phyloP scores from a whole-genome alignment of 176 grass and related monocot genomes.

The Phyllostachys edulis region DNA sequence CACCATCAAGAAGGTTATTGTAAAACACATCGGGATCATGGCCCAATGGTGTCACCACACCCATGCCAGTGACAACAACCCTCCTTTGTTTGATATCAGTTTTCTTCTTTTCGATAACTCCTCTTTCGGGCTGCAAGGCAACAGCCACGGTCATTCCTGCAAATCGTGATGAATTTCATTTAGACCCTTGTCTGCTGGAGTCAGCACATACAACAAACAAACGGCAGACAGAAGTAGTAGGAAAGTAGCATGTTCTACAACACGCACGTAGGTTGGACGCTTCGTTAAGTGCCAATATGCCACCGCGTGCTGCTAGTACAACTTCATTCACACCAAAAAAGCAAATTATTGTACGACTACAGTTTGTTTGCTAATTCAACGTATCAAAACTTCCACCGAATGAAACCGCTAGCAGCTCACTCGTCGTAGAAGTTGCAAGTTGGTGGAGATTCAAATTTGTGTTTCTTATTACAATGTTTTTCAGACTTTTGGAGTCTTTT shows the following conservation, averaged over 20 bases:
- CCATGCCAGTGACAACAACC: constrained; percentile 94
- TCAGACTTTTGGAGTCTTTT: not conserved
- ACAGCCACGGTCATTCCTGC: constrained; percentile 78
- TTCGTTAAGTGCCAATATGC: not conserved
- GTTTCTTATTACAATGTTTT: not conserved
- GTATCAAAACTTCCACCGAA: not conserved
- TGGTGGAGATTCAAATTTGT: not conserved
- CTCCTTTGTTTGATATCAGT: constrained; percentile 74
- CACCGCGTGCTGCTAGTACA: not conserved
- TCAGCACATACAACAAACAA: constrained; percentile 21
- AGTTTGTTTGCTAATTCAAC: not conserved
- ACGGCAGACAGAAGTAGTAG: not conserved
- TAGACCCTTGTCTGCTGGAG: constrained; percentile 24
- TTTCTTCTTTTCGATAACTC: constrained; percentile 61
- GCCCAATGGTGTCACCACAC: constrained; percentile 93
- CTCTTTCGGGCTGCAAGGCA: constrained; percentile 76
- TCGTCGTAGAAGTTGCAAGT: not conserved
- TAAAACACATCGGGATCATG: constrained; percentile 97
- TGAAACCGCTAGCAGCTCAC: not conserved
- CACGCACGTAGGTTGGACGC: not conserved
- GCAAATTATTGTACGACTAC: not conserved
- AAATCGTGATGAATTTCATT: constrained; percentile 30
- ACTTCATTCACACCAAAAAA: not conserved
- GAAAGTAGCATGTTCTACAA: not conserved
- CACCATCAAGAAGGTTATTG: constrained; percentile 82